These are phyloP conservation scores for Tulasnella sp. DNA, from an alignment of 768 basidiomycete species.

Conservation along the genomic window DNA sequence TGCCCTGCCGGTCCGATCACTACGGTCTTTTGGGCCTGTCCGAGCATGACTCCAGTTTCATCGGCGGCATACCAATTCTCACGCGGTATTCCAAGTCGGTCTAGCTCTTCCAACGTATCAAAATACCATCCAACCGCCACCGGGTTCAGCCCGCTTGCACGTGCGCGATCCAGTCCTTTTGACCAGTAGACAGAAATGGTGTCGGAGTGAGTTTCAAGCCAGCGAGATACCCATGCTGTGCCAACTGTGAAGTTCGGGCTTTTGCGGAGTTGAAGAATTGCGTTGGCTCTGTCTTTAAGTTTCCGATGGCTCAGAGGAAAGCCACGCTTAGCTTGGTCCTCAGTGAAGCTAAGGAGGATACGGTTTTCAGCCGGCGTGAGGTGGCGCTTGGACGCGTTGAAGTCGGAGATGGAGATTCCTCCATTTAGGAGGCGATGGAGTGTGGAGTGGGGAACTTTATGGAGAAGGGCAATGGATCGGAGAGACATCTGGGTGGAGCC, in stretches of 20 bases:
- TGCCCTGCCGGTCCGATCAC: constrained; percentile 31
- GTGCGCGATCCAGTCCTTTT: not conserved
- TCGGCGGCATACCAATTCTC: constrained; percentile 27
- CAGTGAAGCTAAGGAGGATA: constrained; percentile 6
- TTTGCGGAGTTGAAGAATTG: constrained; percentile 25
- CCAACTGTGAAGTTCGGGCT: constrained; percentile 6
- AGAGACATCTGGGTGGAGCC: not conserved
- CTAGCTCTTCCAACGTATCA: constrained; percentile 19
- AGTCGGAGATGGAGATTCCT: constrained; percentile 31
- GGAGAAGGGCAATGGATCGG: not conserved
- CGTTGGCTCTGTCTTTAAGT: constrained; percentile 42
- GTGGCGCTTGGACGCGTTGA: constrained; percentile 38
- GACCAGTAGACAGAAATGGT: not conserved
- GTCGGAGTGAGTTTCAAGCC: constrained; percentile 17
- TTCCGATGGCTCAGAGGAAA: constrained; percentile 41
- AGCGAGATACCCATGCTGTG: constrained; percentile 26
- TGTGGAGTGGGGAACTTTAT: not conserved
- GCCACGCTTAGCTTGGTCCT: constrained; percentile 36
- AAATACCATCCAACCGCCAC: constrained; percentile 22
- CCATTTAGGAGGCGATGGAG: constrained; percentile 3
- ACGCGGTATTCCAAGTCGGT: not conserved
- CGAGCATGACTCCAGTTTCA: constrained; percentile 28
- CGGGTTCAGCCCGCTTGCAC: constrained; percentile 22
- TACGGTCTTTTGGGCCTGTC: not conserved
- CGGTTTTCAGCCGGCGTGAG: constrained; percentile 37